Conservation (phyloP, 345 rosid species). For the Eucalyptus curtisii region DNA sequence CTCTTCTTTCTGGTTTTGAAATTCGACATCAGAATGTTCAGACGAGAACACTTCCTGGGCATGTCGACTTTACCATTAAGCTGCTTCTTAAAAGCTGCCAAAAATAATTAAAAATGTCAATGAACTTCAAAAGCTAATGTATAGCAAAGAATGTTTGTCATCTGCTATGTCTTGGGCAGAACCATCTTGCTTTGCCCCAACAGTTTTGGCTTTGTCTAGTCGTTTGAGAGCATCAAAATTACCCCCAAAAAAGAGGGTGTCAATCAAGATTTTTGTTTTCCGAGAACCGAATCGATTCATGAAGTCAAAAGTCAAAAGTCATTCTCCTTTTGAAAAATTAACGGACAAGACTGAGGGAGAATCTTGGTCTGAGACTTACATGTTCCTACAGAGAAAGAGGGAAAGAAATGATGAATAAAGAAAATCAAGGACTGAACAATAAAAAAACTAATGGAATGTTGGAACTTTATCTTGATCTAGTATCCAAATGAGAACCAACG, state of each 20-base stretch:
- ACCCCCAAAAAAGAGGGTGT: neutral
- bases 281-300: neutral
- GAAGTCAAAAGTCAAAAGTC: neutral
- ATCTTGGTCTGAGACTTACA: neutral
- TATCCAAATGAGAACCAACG: neutral
- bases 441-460: neutral
- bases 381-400: neutral
- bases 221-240: neutral
- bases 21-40: neutral
- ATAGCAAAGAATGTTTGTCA: neutral
- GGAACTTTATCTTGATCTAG: neutral
- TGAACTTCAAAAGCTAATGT: neutral
- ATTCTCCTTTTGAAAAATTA: neutral
- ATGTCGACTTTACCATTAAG: neutral
- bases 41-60: neutral
- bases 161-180: neutral
- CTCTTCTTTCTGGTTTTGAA: neutral
- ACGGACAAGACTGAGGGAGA: neutral
- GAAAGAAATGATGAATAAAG: neutral
- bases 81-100: neutral
- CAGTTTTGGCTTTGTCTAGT: neutral
- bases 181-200: neutral
- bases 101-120: neutral
- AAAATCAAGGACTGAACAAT: neutral
- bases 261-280: neutral